Percentiles rank a stretch among this genome's conserved stretches.
Conservation (phyloP, 352 stramenopile species). For the Pythium aristosporum region DNA sequence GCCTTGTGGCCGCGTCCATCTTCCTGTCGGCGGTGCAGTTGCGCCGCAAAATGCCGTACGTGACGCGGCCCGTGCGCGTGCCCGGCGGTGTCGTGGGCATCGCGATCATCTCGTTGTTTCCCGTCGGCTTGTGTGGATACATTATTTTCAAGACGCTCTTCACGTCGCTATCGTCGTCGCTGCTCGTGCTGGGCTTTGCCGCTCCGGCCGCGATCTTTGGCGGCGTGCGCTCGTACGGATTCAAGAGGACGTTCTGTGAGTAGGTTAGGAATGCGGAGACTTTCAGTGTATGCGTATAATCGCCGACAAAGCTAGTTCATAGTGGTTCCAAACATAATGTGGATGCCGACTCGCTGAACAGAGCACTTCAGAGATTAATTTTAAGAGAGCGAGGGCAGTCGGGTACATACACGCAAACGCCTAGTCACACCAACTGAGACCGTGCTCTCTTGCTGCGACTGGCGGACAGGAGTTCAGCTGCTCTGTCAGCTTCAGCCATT, state of each 20-base stretch:
- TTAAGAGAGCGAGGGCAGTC: too few species aligned
- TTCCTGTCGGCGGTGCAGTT: conserved; percentile 84
- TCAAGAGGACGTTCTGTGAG: conserved; percentile 16
- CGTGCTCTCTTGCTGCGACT: too few species aligned
- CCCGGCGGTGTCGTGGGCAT: conserved; percentile 23
- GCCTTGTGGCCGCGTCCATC: conserved; percentile 66
- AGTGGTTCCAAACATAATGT: too few species aligned
- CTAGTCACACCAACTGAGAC: too few species aligned
- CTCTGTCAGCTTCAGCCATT: too few species aligned
- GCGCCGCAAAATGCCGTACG: conserved; percentile 39
- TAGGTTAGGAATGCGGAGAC: neutral
- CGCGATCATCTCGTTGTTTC: conserved; percentile 10
- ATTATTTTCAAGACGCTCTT: conserved; percentile 21
- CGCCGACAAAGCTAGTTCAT: too few species aligned
- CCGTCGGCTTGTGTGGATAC: conserved; percentile 17
- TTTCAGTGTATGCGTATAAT: too few species aligned
- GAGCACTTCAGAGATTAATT: too few species aligned
- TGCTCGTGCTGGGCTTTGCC: conserved; percentile 18
- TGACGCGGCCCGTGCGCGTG: conserved; percentile 36
- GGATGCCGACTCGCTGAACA: conserved; percentile 2
- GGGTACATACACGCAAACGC: too few species aligned
- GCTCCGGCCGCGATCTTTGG: conserved; percentile 8
- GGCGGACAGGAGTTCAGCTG: too few species aligned
- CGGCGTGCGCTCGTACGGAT: neutral
- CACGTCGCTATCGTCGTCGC: conserved; percentile 1